These are phyloP conservation scores for Huntiella bhutanensis DNA, from an alignment of 2,329 filamentous ascomycete species.

Conservation along the genomic window DNA sequence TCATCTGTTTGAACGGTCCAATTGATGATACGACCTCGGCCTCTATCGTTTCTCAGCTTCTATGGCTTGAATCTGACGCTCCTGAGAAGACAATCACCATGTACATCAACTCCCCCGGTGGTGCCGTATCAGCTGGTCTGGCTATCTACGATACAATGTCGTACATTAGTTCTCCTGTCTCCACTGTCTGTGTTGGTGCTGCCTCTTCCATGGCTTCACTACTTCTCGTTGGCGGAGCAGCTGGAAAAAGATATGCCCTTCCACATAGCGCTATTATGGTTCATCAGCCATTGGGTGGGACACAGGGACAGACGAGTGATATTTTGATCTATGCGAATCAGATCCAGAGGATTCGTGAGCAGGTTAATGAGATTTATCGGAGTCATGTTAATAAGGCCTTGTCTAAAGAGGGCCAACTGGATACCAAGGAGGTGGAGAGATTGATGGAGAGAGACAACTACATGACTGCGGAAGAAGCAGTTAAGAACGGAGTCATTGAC, in stretches of 20 bases:
- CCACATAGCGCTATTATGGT: conserved; percentile 96
- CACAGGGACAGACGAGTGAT: conserved; percentile 48
- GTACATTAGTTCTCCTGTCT: conserved; percentile 84
- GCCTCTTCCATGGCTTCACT: conserved; percentile 91
- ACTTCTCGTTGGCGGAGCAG: conserved; percentile 66
- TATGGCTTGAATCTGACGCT: conserved; percentile 94
- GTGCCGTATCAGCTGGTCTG: conserved; percentile 60
- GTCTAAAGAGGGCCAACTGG: conserved; percentile 52
- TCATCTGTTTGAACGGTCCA: conserved; percentile 79
- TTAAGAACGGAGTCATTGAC: conserved; percentile 81
- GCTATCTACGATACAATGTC: conserved; percentile 99
- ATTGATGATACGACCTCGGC: conserved; percentile 83
- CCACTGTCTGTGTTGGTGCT: conserved; percentile 85
- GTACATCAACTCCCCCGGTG: conserved; percentile 94
- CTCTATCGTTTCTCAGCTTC: conserved; percentile 85
- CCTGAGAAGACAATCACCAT: conserved; percentile 89
- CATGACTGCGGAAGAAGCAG: conserved; percentile 70
- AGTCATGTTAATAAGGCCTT: conserved; percentile 64
- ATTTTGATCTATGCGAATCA: conserved; percentile 96
- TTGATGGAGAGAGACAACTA: conserved; percentile 97
- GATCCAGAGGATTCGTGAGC: conserved; percentile 68
- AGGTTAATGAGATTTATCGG: conserved; percentile 81
- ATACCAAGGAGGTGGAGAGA: conserved; percentile 64
- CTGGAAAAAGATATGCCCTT: conserved; percentile 70
- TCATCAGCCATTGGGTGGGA: conserved; percentile 74